Conservation (phyloP, 345 rosid species). For the Heritiera fomes region DNA sequence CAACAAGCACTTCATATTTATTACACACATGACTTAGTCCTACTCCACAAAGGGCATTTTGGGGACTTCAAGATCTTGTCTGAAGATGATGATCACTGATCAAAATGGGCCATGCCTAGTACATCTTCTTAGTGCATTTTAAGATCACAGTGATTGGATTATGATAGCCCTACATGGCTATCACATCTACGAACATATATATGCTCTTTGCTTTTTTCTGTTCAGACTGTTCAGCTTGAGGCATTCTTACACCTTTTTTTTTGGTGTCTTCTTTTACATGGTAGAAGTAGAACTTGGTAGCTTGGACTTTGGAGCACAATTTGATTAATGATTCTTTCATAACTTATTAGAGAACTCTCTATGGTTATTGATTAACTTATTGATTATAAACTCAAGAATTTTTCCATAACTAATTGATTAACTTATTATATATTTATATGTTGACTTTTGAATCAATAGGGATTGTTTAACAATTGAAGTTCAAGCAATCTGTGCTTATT, state of each 20-base stretch:
- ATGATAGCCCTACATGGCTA: slow-evolving; percentile 19
- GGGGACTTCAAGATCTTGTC: neutral
- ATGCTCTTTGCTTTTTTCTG: neutral
- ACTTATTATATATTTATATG: too few relatives aligned
- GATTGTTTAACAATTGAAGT: neutral
- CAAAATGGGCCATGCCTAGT: slow-evolving; percentile 18
- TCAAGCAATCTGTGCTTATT: neutral
- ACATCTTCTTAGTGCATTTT: neutral
- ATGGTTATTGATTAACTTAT: neutral
- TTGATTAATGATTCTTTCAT: neutral
- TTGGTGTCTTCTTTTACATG: neutral
- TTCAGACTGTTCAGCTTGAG: neutral
- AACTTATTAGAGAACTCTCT: neutral
- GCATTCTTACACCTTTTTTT: neutral
- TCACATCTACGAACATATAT: neutral
- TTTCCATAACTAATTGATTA: too few relatives aligned
- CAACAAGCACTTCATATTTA: neutral
- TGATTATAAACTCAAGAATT: too few relatives aligned
- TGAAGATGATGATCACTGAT: slow-evolving; percentile 20
- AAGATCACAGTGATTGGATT: slow-evolving; percentile 31
- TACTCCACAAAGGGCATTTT: slow-evolving; percentile 22
- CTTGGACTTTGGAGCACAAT: neutral
- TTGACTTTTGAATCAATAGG: neutral
- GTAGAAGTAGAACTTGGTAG: neutral
- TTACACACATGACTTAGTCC: slow-evolving; percentile 6